Percentiles rank a stretch among this genome's conserved stretches.
Evolutionary conservation across 192 early-diverging fungal species (phyloP).

Genomic region (Entophlyctis luteolus): DNA sequence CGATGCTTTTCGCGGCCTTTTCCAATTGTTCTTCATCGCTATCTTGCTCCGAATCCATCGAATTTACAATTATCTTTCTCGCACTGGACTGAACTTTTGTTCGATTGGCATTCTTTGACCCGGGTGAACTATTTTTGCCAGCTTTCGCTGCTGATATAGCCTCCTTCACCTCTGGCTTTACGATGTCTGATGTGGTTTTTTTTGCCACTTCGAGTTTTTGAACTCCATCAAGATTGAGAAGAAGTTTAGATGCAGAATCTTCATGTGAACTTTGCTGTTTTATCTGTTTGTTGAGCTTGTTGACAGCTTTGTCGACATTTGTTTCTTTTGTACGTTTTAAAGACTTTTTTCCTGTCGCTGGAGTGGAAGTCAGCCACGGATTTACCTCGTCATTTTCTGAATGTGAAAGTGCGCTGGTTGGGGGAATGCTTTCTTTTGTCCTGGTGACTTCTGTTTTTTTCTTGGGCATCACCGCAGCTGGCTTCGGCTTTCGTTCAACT

Average conservation of each 20-base stretch:
- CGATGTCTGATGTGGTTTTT: no score
- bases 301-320: conserved; percentile 59
- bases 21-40: conserved; percentile 31
- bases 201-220: conserved; percentile 52
- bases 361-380: conserved; percentile 66
- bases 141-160: background rate
- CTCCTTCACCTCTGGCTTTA: background rate
- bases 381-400: conserved; percentile 50
- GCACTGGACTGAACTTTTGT: background rate
- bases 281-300: conserved; percentile 62
- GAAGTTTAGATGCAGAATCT: conserved; percentile 63
- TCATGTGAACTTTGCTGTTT: conserved; percentile 49
- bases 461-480: background rate
- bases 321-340: conserved; percentile 49
- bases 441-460: conserved; percentile 3
- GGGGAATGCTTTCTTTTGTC: no score
- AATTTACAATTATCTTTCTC: background rate
- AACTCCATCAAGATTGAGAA: conserved; percentile 67
- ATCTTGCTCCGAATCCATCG: conserved; percentile 39
- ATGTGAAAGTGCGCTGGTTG: background rate
- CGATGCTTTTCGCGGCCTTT: conserved; percentile 11
- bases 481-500: no score
- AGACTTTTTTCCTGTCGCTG: conserved; percentile 52
- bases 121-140: background rate
- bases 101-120: conserved; percentile 9